Conservation (phyloP, 1,139 yeast species). For the Candida tetrigidarum region DNA sequence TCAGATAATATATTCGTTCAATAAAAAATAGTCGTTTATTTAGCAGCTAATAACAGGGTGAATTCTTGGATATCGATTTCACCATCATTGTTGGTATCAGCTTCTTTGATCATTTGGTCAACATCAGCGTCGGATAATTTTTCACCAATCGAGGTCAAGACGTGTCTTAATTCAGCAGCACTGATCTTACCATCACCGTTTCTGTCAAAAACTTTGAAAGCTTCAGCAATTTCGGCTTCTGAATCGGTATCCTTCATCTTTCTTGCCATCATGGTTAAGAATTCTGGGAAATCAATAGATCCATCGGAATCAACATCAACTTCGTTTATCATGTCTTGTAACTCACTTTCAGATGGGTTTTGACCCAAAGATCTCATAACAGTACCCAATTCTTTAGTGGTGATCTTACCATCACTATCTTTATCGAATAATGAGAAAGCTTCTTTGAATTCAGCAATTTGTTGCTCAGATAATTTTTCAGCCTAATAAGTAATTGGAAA, state of each 20-base stretch:
- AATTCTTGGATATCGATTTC: constrained; percentile 96
- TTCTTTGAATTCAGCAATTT: constrained; percentile 95
- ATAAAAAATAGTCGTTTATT: constrained; percentile 27
- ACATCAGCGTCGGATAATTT: constrained; percentile 95
- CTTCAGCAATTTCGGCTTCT: constrained; percentile 96
- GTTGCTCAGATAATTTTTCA: constrained; percentile 92
- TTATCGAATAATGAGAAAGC: constrained; percentile 96
- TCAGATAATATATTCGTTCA: neutral
- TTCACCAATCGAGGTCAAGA: constrained; percentile 96
- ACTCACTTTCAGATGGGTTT: constrained; percentile 95
- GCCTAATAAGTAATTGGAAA: constrained; percentile 42
- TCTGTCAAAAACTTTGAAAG: constrained; percentile 91
- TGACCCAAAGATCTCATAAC: constrained; percentile 98
- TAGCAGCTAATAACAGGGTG: constrained; percentile 70
- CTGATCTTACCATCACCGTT: constrained; percentile 98
- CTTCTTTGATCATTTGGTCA: constrained; percentile 95
- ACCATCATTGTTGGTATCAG: constrained; percentile 94
- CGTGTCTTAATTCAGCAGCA: constrained; percentile 95
- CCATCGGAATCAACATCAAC: constrained; percentile 97
- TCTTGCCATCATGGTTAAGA: constrained; percentile 88
- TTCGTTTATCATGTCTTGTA: constrained; percentile 95
- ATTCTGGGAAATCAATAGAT: constrained; percentile 89
- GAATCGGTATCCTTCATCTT: constrained; percentile 96
- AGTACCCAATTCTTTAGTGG: constrained; percentile 94
- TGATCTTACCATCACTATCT: constrained; percentile 94